Base-by-base conservation (phyloP, 2,329 filamentous ascomycete species). In the Cercospora beticola region DNA sequence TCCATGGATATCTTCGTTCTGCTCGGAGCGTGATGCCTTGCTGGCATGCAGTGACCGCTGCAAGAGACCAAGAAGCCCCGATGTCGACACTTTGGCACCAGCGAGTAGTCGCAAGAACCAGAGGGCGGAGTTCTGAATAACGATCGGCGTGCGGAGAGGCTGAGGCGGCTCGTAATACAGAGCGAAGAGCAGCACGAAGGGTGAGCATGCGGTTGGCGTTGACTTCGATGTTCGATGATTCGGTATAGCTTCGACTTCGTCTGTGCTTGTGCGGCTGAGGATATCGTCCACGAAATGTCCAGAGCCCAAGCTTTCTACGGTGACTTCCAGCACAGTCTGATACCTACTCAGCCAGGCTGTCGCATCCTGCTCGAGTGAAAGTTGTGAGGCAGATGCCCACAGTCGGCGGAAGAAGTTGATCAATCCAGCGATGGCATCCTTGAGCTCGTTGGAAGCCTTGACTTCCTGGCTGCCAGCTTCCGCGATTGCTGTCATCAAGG, bases 381-480 rank as follows among this genome's bases (percentile, higher is more conserved):
- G 54, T 26, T 64, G 43, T 21, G 54, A 57, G 31, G 52, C 59
- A 18, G 69, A 64, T 14, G 83, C 83, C 92, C 93, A 97, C 2
- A 94, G 79, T 28, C 86, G 87, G 60, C 88, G 86, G 6, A 97
- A 81, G 23, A 93, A 80, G 52, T 88, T 88, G 61, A 94, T 85
- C 23, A 93, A 84, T 52, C 88, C 85, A 23, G 91, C 90, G 70
- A 97, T 86, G 68, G 94, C 94, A 69, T 89, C 87, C 76, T 92
- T 91, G 1, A 93, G 92, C 70, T 98, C 94, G 12, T 87, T 86
- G 0, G 93, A 93, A 6, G 94, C 89, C 74, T 94, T 97, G 74
- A 99, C 90, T 79, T 99, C 95, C 79, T 97, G 97, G 52, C 85
- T 86, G 26, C 90, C 90, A 46, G 91, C 91, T 60, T 86, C 86